Evolutionary conservation across 2,329 filamentous ascomycete species (phyloP), one percentile per base, ranked within the genome.

Genomic region (Ceratocystis destructans): DNA sequence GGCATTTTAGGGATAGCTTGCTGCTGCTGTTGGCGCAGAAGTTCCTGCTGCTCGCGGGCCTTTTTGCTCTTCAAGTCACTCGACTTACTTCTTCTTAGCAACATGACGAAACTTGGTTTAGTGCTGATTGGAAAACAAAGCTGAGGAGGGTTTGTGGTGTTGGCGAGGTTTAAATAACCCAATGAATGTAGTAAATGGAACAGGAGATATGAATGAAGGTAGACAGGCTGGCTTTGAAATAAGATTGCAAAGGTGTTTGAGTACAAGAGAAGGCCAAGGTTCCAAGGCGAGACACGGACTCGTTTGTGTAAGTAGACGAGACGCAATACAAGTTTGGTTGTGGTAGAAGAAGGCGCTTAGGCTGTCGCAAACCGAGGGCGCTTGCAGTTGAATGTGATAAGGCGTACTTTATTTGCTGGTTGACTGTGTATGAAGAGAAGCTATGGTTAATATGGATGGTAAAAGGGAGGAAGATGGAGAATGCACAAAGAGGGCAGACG

Each of bases 71-170:
- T 83, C 67, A 88, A 74, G 70, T 89, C 85, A 68, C 82, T 82
- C 67, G 85, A 88, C 73, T 88, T 88, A 73, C 82, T 82, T 71
- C 86, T 83, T 75, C 85, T 82, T 69, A 88, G 80, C 73, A 89
- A 82, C 76, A 82, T 81, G 72, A 79, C 79, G 76, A 82, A 77
- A 72, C 78, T 81, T 25, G 53, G 12, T 12, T 28, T 31, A 57
- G 53, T 31, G 22, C 20, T 15, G 12, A 25, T 15, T 12, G 8
- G n/a, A 25, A 62, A 20, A 45, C 41, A 5, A 22, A 62, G 61
- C 10, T 10, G 10, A 44, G 37, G 15, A 4, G 61, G 6, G 25
- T 57, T 50, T 6, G 46, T 20, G 10, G 46, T 25, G 46, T 20
- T n/a, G 46, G 46, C 46, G n/a, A 12, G 1, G 10, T 12, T 8